Conservation (phyloP, 164 flowering plant genomes). For the Chimonanthus praecox region DNA sequence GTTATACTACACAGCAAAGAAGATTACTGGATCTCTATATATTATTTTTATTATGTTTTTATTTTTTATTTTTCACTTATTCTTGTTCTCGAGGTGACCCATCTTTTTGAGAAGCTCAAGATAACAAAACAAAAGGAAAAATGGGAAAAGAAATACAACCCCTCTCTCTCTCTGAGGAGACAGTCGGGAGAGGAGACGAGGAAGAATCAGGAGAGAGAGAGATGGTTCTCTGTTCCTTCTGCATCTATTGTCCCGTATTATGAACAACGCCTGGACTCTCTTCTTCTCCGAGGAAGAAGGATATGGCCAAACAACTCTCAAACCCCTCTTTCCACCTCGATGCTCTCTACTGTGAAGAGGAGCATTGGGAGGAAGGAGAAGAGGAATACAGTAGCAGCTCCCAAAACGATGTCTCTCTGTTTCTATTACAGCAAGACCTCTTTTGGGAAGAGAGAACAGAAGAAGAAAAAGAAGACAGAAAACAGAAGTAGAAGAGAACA, state of each 20-base stretch:
- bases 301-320: conserved; percentile 22
- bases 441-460: conserved; percentile 30
- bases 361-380: conserved; percentile 6
- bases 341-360: conserved; percentile 57
- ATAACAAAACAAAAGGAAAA: no score
- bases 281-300: conserved; percentile 49
- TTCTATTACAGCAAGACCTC: neutral
- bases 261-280: conserved; percentile 16
- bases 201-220: neutral
- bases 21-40: no score
- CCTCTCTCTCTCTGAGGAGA: neutral
- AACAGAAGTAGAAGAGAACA: no score
- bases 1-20: no score
- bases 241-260: neutral
- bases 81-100: no score
- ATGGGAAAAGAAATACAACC: neutral
- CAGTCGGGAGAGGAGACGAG: neutral
- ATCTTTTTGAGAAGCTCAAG: no score
- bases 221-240: conserved; percentile 2
- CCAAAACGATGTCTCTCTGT: neutral
- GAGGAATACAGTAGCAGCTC: neutral
- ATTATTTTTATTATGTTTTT: no score
- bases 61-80: no score
- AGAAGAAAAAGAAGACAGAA: no score
- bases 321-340: conserved; percentile 29